Evolutionary conservation across 2,329 filamentous ascomycete genomes (phyloP), one percentile per base, ranked within the genome.

Genomic region (Ceratocystis papillata): DNA sequence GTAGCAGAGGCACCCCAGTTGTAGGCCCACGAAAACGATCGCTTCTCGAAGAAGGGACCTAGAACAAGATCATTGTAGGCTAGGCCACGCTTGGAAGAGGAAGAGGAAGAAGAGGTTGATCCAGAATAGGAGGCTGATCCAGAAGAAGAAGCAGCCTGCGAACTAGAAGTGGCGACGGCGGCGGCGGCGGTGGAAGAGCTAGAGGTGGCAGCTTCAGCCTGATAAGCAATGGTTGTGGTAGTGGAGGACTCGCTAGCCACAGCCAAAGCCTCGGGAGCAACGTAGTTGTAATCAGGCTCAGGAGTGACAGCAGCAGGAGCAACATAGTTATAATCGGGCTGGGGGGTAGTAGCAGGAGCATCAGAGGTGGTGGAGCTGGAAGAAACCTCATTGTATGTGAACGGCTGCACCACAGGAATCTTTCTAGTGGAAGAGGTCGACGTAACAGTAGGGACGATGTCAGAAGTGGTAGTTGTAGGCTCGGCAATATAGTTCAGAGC

Each of bases 11-110:
- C 79, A 57, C 76, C 84, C 87, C 87, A 90, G 81, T 88, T 88
- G 80, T 87, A 88, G 61, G 76, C 80, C 83, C 86, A 89, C 50
- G 76, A 79, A 66, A 70, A 72, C 50, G 69, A 22, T 70, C 74
- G 76, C 46, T 61, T 62, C 46, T 46, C 68, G 68, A 75, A 74
- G 73, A 89, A 85, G 69, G 75, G 71, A 65, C 77, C 75, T 73
- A 81, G 79, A 45, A 87, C 77, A 33, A 70, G 70, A 65, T 83
- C 77, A 75, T 89, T 88, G 81, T 86, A 90, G 63, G 83, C 83
- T 62, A 89, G 75, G 75, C 87, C 87, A 73, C 86, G 85, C 83
- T 88, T 87, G 71, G 74, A 73, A 64, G 72, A 73, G 30, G 71
- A 73, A 10, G 64, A 41, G 33, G 64, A 62, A 41, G 66, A 28